Evolutionary conservation across 75 land plant genomes (phyloP), one percentile per base, ranked within the genome.

Genomic region (Azolla pinnata): DNA sequence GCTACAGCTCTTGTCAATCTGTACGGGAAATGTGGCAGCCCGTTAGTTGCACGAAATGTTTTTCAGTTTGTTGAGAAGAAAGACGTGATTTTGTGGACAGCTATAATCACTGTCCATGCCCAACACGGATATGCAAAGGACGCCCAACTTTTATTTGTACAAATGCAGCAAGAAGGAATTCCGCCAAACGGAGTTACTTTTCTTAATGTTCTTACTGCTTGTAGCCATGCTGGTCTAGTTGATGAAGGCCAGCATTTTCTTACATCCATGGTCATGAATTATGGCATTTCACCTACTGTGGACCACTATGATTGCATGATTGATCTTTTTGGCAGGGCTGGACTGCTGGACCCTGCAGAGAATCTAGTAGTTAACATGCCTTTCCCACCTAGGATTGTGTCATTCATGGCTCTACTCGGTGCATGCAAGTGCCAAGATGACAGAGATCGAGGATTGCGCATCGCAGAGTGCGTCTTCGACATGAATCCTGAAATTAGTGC

Each of bases 81-180:
- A 18, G 59, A 57, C 33, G 34, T 57, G 18, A 19, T 57, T 29
- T n/a, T 38, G 26, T 60, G 62, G 62, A 60, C 34, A 17, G 24
- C 53, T 16, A 44, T 60, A 20, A 60, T 60, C 49, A 28, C 32
- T 25, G 48, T 16, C 2, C n/a, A 40, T 60, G 45, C 62, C 12
- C 62, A 60, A 45, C 10, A 45, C 28, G 62, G 62, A 21, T 8
- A 42, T 44, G 62, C 51, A 2, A 45, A 40, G 27, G 32, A 42
- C 8, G 54, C 53, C 17, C n/a, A 20, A 7, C 17, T n/a, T n/a
- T 21, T 60, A 9, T 60, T 60, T 25, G 24, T 24, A 9, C 25
- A 44, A 25, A 60, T 60, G 62, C 46, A 38, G 42, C n/a, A 44
- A 16, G 54, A 40, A 3, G 62, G 62, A 17, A 10, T 60, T 29